Base-by-base conservation (phyloP, 768 basidiomycete genomes). In the Leccinum barrowsii region DNA sequence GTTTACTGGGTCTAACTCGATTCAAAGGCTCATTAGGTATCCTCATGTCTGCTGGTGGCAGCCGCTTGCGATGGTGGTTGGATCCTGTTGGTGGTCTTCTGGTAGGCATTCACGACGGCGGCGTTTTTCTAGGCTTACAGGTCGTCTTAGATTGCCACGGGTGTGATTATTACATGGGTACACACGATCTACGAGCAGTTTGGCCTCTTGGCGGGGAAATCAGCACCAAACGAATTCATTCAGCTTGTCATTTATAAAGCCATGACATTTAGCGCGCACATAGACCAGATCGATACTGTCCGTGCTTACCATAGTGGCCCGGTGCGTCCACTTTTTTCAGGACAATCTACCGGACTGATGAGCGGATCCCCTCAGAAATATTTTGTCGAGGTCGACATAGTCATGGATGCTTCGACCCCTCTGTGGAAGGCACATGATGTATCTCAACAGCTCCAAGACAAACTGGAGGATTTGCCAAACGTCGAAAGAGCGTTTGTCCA, bases 401-500 rank as follows among this genome's bases (percentile, higher is more conserved):
- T 98, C 46, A 91, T 98, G 88, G 82, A 87, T 59, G 88, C 87
- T 10, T 84, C 85, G 57, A 97, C 94, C 24, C 92, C 94, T 0
- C 76, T 98, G 1, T 92, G 89, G 86, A 87, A 86, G 71, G 91
- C 92, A 19, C 92, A 94, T 69, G 92, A 94, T 70, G 67, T 92
- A 59, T 88, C 88, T 64, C 91, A 94, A 72, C 80, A 87, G 61
- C 74, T 94, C 17, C 92, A 94, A 68, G 92, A 94, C 68, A 92
- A 89, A 74, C 85, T 97, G 50, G 94, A 97, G 69, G 82, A 85
- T 15, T 76, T 97, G 40, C 92, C 94, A 2, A 89, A 92, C 65
- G 94, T 97, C 46, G 94, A 91, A 61, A 79, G 94, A 37, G 94
- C 94, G 37, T 97, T 95, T 71, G 93, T 97, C 24, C 94, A 97